phyloP scores from a whole-genome alignment of 768 basidiomycete genomes.

The Coprinopsis strossmayeri region DNA sequence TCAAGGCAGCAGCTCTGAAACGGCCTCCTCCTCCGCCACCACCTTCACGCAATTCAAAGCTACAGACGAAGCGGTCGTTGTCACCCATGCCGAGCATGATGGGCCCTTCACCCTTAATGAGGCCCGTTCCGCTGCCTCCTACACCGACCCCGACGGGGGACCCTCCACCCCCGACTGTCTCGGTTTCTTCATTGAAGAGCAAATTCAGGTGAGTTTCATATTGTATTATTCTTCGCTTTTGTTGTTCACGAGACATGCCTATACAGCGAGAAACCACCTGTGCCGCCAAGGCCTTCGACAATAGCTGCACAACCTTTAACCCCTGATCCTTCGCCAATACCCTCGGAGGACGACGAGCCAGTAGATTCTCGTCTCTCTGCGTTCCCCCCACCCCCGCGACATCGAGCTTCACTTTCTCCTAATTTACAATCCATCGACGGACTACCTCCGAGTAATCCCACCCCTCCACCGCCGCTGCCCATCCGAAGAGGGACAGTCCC shows the following conservation, averaged over 20 bases:
- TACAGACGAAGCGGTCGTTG: slow-evolving; percentile 29
- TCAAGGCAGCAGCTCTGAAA: slow-evolving; percentile 19
- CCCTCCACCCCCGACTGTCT: not conserved
- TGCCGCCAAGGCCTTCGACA: slow-evolving; percentile 20
- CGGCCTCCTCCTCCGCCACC: slow-evolving; percentile 59
- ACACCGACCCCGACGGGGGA: not conserved
- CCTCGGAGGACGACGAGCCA: not conserved
- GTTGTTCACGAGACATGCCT: too few relatives aligned
- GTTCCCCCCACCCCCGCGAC: slow-evolving; percentile 21
- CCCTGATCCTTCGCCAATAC: not conserved
- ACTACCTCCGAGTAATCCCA: slow-evolving; percentile 10
- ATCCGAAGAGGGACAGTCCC: slow-evolving; percentile 32
- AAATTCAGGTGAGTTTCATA: not conserved
- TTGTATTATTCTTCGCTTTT: not conserved
- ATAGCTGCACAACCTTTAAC: slow-evolving; percentile 5
- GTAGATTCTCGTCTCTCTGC: slow-evolving; percentile 4
- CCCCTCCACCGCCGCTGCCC: slow-evolving; percentile 42
- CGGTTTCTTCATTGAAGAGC: not conserved
- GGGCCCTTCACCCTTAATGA: slow-evolving; percentile 26
- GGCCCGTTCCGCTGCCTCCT: slow-evolving; percentile 5
- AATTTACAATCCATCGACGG: slow-evolving; percentile 10
- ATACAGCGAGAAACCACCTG: slow-evolving; percentile 14
- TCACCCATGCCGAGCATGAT: slow-evolving; percentile 16
- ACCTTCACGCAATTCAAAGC: slow-evolving; percentile 31
- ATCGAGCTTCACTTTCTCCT: slow-evolving; percentile 16